Base-by-base conservation (phyloP, 768 basidiomycete species). In the Tricholoma furcatifolium region DNA sequence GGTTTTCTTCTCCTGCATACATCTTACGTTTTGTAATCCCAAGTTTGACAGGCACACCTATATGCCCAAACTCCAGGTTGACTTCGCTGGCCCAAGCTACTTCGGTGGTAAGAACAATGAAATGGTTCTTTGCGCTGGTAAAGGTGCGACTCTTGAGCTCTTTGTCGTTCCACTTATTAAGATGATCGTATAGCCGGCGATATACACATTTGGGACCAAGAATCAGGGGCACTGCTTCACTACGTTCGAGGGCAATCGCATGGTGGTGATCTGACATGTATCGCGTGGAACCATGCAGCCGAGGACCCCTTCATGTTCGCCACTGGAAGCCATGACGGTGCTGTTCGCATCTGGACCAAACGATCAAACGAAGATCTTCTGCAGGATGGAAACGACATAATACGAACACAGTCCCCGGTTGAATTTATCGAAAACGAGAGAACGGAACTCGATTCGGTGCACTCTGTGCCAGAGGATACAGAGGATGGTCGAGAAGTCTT, bases 131-230 rank as follows among this genome's bases (percentile, higher is more conserved):
- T 88, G 89, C 60, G 85, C 86, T 36, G 83, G 85, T 6, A 91
- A 92, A 80, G 77, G 89, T 82, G 44, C 32, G 42, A 6, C 17
- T 38, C 24, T 35, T 68, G 60, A 15, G 20, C 35, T 31, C 21
- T 20, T 36, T 9, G 17, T 4, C 8, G 27, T 38, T 38, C 4
- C 36, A 4, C 51, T 36, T 32, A 51, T 21, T 42, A n/a, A 42
- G 35, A 20, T 50, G 18, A 51, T 27, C 40, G 41, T 20, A 32
- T 54, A 91, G 90, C 80, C 55, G 91, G 91, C 4, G 87, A 91
- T 60, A 84, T 93, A 12, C 85, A 89, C 62, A 88, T 92, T 11
- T 93, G 91, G 91, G 91, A 93, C 61, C 81, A 84, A 54, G 88
- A 91, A 68, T 87, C 86, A 10, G 91, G 81, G 5, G 76, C 82